Conservation (phyloP, 176 grass and related monocot species). For the Bolboschoenus planiculmis region DNA sequence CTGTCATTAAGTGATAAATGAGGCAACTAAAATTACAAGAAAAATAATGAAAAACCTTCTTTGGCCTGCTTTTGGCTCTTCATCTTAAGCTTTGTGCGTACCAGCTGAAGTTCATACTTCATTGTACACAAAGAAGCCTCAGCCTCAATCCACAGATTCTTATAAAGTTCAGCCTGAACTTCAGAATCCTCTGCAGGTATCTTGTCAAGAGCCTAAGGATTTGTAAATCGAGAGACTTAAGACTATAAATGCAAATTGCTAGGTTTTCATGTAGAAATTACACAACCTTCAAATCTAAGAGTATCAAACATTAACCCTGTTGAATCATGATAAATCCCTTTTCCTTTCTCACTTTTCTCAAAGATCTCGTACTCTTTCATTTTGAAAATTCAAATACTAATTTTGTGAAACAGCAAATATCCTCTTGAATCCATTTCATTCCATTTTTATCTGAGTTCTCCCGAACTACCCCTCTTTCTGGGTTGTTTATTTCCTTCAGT, state of each 20-base stretch:
- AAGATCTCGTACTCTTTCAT: background rate
- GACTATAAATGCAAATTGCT: slow-evolving; percentile 12
- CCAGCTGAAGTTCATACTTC: slow-evolving; percentile 74
- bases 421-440: background rate
- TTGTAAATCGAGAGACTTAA: background rate
- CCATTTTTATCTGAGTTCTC: background rate
- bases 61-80: slow-evolving; percentile 6
- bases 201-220: slow-evolving; percentile 46
- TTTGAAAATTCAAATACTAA: background rate
- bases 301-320: background rate
- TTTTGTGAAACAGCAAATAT: background rate
- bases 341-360: background rate
- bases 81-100: slow-evolving; percentile 21
- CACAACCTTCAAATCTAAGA: background rate
- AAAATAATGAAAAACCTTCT: background rate
- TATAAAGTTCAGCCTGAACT: slow-evolving; percentile 44
- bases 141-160: slow-evolving; percentile 73
- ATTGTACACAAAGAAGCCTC: slow-evolving; percentile 61
- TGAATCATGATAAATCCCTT: background rate
- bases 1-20: background rate
- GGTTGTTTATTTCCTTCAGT: background rate
- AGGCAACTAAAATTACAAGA: background rate
- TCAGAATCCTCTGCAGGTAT: slow-evolving; percentile 31
- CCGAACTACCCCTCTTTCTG: background rate
- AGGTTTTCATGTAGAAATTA: background rate